These are phyloP conservation scores for Xylaria sp. DNA, from an alignment of 2,329 filamentous ascomycete species.

Conservation along the genomic window DNA sequence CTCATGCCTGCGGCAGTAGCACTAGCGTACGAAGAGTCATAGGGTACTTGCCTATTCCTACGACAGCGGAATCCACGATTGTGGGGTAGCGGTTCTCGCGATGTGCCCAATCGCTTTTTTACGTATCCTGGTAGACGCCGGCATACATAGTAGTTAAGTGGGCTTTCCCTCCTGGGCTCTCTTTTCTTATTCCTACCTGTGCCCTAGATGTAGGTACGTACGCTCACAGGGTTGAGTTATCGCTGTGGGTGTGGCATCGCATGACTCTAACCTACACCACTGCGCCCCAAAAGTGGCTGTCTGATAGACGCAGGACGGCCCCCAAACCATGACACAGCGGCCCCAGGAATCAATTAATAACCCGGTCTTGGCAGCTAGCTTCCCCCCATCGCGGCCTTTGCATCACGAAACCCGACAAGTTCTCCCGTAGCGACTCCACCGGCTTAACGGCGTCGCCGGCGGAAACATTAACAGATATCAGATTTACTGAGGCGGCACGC, in stretches of 20 bases:
- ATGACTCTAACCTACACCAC: slow-evolving; percentile 27
- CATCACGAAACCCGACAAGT: slow-evolving; percentile 25
- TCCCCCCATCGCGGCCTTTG: slow-evolving; percentile 17
- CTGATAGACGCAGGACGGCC: slow-evolving; percentile 21
- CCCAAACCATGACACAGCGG: slow-evolving; percentile 12
- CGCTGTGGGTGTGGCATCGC: slow-evolving; percentile 24
- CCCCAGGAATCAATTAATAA: slow-evolving; percentile 26
- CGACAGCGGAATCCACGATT: slow-evolving; percentile 7
- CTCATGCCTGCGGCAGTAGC: slow-evolving; percentile 10
- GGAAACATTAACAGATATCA: slow-evolving; percentile 33
- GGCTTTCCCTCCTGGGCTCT: slow-evolving; percentile 2
- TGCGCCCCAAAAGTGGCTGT: slow-evolving; percentile 38
- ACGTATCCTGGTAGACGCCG: too few species aligned
- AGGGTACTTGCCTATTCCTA: background rate
- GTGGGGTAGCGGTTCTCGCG: slow-evolving; percentile 32
- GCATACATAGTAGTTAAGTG: slow-evolving; percentile 3
- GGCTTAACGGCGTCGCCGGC: slow-evolving; percentile 33
- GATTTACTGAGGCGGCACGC: slow-evolving; percentile 22
- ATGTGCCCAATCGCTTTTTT: slow-evolving; percentile 38
- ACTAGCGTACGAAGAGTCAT: slow-evolving; percentile 9
- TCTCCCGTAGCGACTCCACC: slow-evolving; percentile 19
- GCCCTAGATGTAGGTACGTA: slow-evolving; percentile 7
- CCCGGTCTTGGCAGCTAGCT: slow-evolving; percentile 6
- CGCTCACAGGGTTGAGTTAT: slow-evolving; percentile 3
- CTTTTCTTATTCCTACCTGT: slow-evolving; percentile 11